Percentiles rank a stretch among this genome's conserved stretches.
Evolutionary conservation across 2,329 filamentous ascomycete species (phyloP).

Genomic region (Metarhizium brunneum): DNA sequence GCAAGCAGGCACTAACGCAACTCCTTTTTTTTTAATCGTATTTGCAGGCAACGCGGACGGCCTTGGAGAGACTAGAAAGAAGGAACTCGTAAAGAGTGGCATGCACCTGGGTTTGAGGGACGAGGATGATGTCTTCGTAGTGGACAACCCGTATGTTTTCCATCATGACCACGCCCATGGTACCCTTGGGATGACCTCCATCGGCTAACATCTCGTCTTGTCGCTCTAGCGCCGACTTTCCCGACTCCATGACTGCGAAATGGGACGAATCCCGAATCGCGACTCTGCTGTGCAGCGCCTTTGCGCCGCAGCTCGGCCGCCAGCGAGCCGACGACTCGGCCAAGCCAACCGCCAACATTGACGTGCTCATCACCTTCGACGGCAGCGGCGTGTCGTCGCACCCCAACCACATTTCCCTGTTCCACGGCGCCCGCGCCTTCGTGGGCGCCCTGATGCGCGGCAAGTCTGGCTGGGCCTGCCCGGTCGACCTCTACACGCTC

Average conservation of each 20-base stretch:
- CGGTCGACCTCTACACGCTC: conserved; percentile 80
- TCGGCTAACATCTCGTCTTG: neutral
- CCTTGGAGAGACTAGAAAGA: conserved; percentile 71
- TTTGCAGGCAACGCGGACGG: conserved; percentile 70
- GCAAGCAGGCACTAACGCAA: neutral
- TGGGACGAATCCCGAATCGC: conserved; percentile 70
- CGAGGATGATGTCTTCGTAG: conserved; percentile 74
- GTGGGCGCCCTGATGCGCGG: conserved; percentile 55
- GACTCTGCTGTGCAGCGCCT: conserved; percentile 59
- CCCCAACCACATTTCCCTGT: conserved; percentile 87
- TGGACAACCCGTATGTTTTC: conserved; percentile 59
- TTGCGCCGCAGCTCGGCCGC: conserved; percentile 54
- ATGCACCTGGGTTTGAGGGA: conserved; percentile 63
- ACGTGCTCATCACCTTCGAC: conserved; percentile 88
- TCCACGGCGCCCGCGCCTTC: conserved; percentile 71
- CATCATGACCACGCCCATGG: neutral
- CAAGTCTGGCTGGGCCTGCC: conserved; percentile 55
- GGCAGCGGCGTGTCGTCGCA: conserved; percentile 71
- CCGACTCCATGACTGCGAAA: conserved; percentile 73
- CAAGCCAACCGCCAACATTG: conserved; percentile 49
- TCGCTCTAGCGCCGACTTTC: conserved; percentile 50
- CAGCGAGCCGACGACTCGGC: conserved; percentile 20
- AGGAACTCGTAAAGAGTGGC: conserved; percentile 76
- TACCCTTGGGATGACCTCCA: neutral
- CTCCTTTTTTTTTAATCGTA: conserved; percentile 6